Evolutionary conservation across 2,329 filamentous ascomycete genomes (phyloP).

Genomic region (Ophiosphaerella narmari): DNA sequence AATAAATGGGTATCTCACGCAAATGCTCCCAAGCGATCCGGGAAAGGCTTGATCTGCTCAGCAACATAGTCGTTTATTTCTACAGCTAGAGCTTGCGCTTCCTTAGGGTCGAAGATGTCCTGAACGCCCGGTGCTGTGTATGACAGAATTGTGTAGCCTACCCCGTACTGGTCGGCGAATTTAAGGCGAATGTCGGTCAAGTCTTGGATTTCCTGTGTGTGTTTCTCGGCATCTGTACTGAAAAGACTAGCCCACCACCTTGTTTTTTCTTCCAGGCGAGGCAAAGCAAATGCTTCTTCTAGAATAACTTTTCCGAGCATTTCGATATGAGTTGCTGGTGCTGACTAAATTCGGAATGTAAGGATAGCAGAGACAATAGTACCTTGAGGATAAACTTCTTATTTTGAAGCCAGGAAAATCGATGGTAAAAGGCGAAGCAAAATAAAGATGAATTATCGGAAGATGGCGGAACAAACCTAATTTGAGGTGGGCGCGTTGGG

Average conservation of each 20-base stretch:
- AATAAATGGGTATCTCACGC: constrained; percentile 1
- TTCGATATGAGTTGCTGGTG: neutral
- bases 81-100: constrained; percentile 51
- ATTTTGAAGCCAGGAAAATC: no score
- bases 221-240: constrained; percentile 62
- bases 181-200: constrained; percentile 50
- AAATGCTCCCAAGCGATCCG: constrained; percentile 48
- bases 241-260: constrained; percentile 66
- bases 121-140: constrained; percentile 57
- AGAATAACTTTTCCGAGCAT: constrained; percentile 67
- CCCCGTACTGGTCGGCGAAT: constrained; percentile 51
- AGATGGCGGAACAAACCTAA: no score
- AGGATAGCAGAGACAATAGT: no score
- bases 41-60: constrained; percentile 47
- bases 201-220: constrained; percentile 61
- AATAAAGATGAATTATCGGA: no score
- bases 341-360: no score
- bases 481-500: no score
- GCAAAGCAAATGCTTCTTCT: constrained; percentile 66
- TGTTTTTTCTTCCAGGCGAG: constrained; percentile 62
- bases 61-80: constrained; percentile 56
- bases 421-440: no score
- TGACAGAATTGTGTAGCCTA: constrained; percentile 55
- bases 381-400: no score
- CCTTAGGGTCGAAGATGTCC: constrained; percentile 51